Evolutionary conservation across 441 rosid species (phyloP).

Genomic region (Syzygium malaccense): DNA sequence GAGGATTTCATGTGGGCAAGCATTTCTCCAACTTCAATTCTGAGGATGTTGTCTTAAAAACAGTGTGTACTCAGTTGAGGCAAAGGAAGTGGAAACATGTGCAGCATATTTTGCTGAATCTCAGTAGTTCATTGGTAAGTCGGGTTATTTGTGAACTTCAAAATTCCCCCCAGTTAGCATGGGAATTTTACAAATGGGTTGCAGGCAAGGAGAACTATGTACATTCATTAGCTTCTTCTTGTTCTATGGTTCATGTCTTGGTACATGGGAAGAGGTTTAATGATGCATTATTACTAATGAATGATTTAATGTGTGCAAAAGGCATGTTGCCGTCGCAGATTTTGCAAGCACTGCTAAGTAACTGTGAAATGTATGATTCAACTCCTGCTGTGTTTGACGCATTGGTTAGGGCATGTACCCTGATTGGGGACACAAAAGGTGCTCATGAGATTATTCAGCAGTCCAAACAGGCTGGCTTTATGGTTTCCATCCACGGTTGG

Average conservation of each 20-base stretch:
- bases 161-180: slow-evolving; percentile 44
- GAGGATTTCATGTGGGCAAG: slow-evolving; percentile 40
- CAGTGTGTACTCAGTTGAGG: slow-evolving; percentile 49
- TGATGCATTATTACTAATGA: slow-evolving; percentile 37
- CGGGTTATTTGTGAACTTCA: slow-evolving; percentile 45
- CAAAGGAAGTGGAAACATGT: slow-evolving; percentile 57
- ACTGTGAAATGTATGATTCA: slow-evolving; percentile 21
- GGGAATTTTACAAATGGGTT: slow-evolving; percentile 55
- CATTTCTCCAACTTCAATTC: slow-evolving; percentile 27
- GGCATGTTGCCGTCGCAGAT: slow-evolving; percentile 36
- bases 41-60: slow-evolving; percentile 40
- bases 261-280: slow-evolving; percentile 39
- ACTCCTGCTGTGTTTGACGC: slow-evolving; percentile 38
- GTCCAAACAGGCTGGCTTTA: slow-evolving; percentile 17
- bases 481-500: slow-evolving; percentile 41
- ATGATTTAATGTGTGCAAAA: slow-evolving; percentile 27
- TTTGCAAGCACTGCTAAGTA: slow-evolving; percentile 37
- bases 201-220: slow-evolving; percentile 14
- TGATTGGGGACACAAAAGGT: slow-evolving; percentile 23
- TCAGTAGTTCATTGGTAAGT: slow-evolving; percentile 34
- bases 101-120: slow-evolving; percentile 29
- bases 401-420: slow-evolving; percentile 47
- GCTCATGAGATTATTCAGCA: slow-evolving; percentile 33
- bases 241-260: slow-evolving; percentile 42
- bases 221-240: slow-evolving; percentile 31